A percentile compares a stretch with the other conserved stretches of the same genome.
phyloP scores from a whole-genome alignment of 352 stramenopile species.

The Pythium folliculosum region DNA sequence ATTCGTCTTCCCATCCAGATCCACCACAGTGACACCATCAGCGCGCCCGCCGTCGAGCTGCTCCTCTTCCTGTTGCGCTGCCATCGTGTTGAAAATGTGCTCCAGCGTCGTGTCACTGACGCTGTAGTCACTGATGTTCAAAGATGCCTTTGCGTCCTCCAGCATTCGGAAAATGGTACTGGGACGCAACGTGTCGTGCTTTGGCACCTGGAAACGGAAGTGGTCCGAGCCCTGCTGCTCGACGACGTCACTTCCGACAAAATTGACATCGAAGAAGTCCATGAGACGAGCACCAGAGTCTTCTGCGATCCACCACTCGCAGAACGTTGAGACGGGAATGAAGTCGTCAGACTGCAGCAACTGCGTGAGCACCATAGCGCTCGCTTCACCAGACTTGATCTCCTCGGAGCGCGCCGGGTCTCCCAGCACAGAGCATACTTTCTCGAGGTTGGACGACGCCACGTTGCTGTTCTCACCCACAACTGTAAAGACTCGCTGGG shows the following conservation, averaged over 20 bases:
- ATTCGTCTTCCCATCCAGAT: slow-evolving; percentile 7
- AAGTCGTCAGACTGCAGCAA: slow-evolving; percentile 28
- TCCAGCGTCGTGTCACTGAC: slow-evolving; percentile 90
- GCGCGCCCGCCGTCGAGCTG: neutral
- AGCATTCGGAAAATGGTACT: slow-evolving; percentile 62
- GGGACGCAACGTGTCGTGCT: slow-evolving; percentile 40
- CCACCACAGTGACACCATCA: neutral
- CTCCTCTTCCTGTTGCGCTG: slow-evolving; percentile 2
- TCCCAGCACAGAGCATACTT: slow-evolving; percentile 26
- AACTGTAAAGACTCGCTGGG: slow-evolving; percentile 11
- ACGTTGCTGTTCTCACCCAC: slow-evolving; percentile 20
- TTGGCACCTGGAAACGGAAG: slow-evolving; percentile 60
- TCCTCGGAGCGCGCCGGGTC: neutral
- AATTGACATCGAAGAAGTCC: neutral
- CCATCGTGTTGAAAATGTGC: slow-evolving; percentile 86
- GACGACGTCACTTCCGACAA: neutral
- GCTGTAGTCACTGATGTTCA: slow-evolving; percentile 81
- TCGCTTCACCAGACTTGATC: neutral
- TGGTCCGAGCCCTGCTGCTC: slow-evolving; percentile 26
- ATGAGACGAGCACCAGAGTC: slow-evolving; percentile 40
- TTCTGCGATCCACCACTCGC: slow-evolving; percentile 52
- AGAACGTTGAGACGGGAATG: slow-evolving; percentile 43
- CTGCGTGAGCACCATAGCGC: neutral
- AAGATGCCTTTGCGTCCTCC: slow-evolving; percentile 47
- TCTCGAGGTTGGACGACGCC: slow-evolving; percentile 43